Evolutionary conservation across 139 green algal species (phyloP).

Genomic region (Gonium pectorale): DNA sequence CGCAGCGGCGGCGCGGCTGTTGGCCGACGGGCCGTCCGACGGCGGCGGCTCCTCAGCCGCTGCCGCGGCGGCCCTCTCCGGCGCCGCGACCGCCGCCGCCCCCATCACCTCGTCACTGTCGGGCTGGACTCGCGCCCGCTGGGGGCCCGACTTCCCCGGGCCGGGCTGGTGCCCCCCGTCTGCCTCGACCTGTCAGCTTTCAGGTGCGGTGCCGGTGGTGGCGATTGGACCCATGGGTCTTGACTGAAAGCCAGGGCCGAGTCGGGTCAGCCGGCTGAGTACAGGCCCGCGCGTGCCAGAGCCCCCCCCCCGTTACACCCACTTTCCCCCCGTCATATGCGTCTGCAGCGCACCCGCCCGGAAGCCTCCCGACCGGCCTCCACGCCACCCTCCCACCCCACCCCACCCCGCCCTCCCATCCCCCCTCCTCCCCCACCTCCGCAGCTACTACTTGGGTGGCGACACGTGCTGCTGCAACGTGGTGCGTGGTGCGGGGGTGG

Average conservation of each 20-base stretch:
- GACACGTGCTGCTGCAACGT: slow-evolving; percentile 27
- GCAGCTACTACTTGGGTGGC: not conserved
- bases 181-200: slow-evolving; percentile 13
- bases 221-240: not conserved
- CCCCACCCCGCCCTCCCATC: no score
- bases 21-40: no score
- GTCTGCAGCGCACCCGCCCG: no score
- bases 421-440: not conserved
- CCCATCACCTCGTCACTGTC: no score
- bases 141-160: not conserved
- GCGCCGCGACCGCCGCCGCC: no score
- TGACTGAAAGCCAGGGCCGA: no score
- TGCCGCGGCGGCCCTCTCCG: not conserved
- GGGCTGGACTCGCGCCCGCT: not conserved
- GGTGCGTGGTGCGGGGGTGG: not conserved
- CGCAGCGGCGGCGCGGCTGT: not conserved
- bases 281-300: no score
- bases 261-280: no score
- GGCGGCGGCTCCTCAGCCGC: not conserved
- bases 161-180: not conserved
- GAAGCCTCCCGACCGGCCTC: no score
- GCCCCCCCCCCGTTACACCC: no score
- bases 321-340: no score
- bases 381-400: no score
- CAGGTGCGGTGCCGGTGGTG: not conserved